Evolutionary conservation across 495 filamentous ascomycete species (phyloP), one percentile per base, ranked within the genome.

Genomic region (Xanthoparmelia taractica): DNA sequence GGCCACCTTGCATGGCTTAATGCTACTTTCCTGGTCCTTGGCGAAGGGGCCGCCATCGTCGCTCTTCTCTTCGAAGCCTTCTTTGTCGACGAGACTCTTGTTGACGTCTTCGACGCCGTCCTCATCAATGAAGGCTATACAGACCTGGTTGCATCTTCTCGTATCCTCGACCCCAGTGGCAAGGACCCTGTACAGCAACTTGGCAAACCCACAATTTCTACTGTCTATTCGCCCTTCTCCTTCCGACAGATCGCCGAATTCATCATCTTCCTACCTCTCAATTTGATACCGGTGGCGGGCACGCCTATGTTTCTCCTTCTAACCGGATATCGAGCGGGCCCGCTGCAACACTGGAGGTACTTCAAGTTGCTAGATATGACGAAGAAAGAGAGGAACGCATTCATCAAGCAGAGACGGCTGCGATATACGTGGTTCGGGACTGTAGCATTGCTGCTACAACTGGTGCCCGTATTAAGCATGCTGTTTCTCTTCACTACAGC

Each of bases 231-330:
- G 7, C 85, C 85, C 1, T 87, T 88, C 65, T 90, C 87, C 60
- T 66, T 89, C 18, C 80, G 84, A n/a, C 88, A 92, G 69, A 91
- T 91, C 60, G 65, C 86, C 60, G 88, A 93, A 73, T 86, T 92
- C 62, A 72, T 91, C n/a, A 71, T 89, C 47, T 79, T 87, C 33
- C 76, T 88, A 17, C 85, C 85, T 31, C 75, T 88, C 37, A 87
- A 85, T 67, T 82, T 88, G 54, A 80, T 88, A 11, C 85, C 85
- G 1, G 78, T 84, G 34, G 82, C 78, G 12, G 85, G 85, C 8
- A 79, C 81, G 1, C 85, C 85, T 0, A 76, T 87, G 68, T 88
- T 87, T 66, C 72, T 88, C 23, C 60, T 87, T 5, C 67, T 86
- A 38, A 86, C 84, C 11, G 85, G 85, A 0, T 85, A 84, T 66